Evolutionary conservation across 176 grass and related monocot species (phyloP), one percentile per base, ranked within the genome.

Genomic region (Eragrostis curvula): DNA sequence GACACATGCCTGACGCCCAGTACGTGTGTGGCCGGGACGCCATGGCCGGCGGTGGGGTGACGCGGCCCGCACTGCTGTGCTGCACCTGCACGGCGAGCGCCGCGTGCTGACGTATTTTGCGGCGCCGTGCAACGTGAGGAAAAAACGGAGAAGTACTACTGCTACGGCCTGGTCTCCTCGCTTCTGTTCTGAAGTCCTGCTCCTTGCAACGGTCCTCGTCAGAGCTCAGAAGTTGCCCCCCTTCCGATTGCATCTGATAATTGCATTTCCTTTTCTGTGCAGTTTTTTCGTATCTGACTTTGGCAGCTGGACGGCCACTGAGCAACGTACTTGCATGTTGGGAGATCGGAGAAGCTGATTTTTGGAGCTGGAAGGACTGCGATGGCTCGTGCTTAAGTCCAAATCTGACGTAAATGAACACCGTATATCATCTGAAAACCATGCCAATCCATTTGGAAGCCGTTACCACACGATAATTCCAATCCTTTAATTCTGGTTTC

Each of bases 11-110:
- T 68, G 52, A 7, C 62, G 36, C 53, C 58, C 16, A 18, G 52
- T 48, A 16, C 78, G 53, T 77, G 53, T 70, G 73, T 87, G 79
- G 85, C 36, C 47, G 13, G 43, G 40, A 60, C 25, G 85, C 9
- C 79, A 32, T 40, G 79, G 85, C 18, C 85, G 79, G 85, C 17
- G 65, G 43, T 4, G 50, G 50, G 25, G 77, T 74, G 71, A 43
- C 78, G 71, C 42, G 62, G 40, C 62, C 28, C 13, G 75, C 60
- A 12, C 47, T 9, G 57, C 32, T 17, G 44, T 12, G 28, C 0
- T 14, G 32, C 32, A 4, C 32, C 32, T 36, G 32, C 32, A 36
- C 32, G 32, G 32, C 32, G 32, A 36, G 14, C 57, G 58, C 24
- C 45, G 69, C 29, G 75, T 11, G 42, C 18, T 24, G 39, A 67